These are phyloP conservation scores for Lentinula novae-zelandiae DNA, from an alignment of 1,284 basidiomycete species.

Conservation along the genomic window DNA sequence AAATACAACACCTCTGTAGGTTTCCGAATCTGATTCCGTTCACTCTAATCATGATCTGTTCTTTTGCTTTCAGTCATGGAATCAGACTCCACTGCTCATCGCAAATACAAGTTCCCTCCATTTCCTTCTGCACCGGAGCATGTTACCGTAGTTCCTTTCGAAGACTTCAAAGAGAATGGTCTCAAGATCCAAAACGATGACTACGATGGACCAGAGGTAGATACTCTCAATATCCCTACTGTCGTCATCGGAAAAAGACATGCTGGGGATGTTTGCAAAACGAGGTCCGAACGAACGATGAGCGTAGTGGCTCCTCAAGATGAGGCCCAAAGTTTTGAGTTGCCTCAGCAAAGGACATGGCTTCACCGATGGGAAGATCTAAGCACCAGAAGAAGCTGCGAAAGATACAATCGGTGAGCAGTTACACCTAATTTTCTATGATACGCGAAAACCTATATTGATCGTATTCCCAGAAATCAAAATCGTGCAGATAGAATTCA, in stretches of 20 bases:
- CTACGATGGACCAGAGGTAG: slow-evolving; percentile 45
- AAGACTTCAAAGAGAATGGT: slow-evolving; percentile 53
- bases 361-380: slow-evolving; percentile 1
- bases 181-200: slow-evolving; percentile 28
- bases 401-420: not conserved
- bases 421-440: too few relatives aligned
- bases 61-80: not conserved
- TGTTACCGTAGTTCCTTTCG: slow-evolving; percentile 55
- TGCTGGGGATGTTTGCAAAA: slow-evolving; percentile 44
- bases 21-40: too few relatives aligned
- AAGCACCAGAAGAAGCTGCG: not conserved
- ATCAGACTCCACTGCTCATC: not conserved
- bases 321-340: not conserved
- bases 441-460: not conserved
- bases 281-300: slow-evolving; percentile 22
- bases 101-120: slow-evolving; percentile 46
- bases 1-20: too few relatives aligned
- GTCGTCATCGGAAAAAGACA: slow-evolving; percentile 52
- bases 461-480: not conserved
- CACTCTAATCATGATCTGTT: not conserved
- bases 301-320: not conserved
- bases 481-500: slow-evolving; percentile 4
- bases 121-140: slow-evolving; percentile 53
- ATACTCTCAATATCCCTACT: slow-evolving; percentile 64
- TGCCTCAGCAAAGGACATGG: not conserved